Conservation (phyloP, 139 green algal genomes). For the Chlorella sorokiniana region DNA sequence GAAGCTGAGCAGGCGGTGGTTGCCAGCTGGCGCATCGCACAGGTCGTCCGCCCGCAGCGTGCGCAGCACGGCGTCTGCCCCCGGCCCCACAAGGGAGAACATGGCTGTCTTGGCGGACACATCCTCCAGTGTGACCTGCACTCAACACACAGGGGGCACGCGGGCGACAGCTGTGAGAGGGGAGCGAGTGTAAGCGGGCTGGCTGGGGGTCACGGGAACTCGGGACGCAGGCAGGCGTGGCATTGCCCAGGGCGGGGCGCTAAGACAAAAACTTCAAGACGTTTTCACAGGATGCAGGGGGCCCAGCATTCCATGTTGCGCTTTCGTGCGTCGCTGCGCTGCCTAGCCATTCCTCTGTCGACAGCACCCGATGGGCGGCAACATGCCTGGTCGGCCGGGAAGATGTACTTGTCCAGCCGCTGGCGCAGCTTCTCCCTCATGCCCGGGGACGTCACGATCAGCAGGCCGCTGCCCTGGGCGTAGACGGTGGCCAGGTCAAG, state of each 20-base stretch:
- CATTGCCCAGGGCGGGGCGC: too few species aligned
- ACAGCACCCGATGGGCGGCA: too few species aligned
- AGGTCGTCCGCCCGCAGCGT: slow-evolving; percentile 20
- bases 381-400: slow-evolving; percentile 70
- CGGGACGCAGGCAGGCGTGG: too few species aligned
- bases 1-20: slow-evolving; percentile 62
- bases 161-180: too few species aligned
- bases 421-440: slow-evolving; percentile 51
- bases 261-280: too few species aligned
- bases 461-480: slow-evolving; percentile 46
- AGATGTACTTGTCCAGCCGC: slow-evolving; percentile 79
- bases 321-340: too few species aligned
- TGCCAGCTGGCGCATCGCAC: slow-evolving; percentile 25
- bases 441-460: slow-evolving; percentile 65
- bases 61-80: slow-evolving; percentile 49
- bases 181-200: too few species aligned
- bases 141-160: too few species aligned
- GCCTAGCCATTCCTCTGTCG: too few species aligned
- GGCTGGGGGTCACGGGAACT: too few species aligned
- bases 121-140: slow-evolving; percentile 61
- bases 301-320: too few species aligned
- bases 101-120: slow-evolving; percentile 54
- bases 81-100: slow-evolving; percentile 73
- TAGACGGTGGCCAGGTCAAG: slow-evolving; percentile 69
- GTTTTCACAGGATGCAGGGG: too few species aligned